Base-by-base conservation (phyloP, 257 asterid species). In the Vinca minor region DNA sequence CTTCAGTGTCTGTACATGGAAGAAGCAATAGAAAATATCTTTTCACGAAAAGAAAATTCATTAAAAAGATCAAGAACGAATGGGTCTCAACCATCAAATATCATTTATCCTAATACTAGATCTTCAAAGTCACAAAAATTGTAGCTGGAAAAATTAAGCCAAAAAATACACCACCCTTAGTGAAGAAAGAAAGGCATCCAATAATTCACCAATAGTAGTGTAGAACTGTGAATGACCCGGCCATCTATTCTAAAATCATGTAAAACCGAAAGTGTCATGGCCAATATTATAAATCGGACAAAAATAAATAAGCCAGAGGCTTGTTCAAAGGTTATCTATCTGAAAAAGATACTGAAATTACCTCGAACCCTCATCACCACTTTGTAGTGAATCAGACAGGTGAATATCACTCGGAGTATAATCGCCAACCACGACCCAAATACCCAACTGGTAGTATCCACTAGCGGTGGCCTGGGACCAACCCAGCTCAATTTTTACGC, bases 381-480 rank as follows among this genome's bases (percentile, higher is more conserved):
- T 77, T 60, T 78, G 92, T 58, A 73, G 73, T 61, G 72, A 74
- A 73, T 84, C 86, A 25, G 83, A 74, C 76, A 69, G 83, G 62
- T 82, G 84, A 79, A 87, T 82, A 78, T 85, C 93, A 62, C 72
- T 76, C 66, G 77, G 82, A 64, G 80, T 73, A 76, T 69, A 74
- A 71, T 84, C 88, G 54, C 96, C 95, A 65, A 90, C 78, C 68
- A 86, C 81, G 69, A 91, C 96, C 84, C 88, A 72, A 68, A 86
- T 75, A 26, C 98, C 98, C 81, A 91, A 73, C 72, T 91, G 98
- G 73, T 91, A 91, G 66, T 88, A 91, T 63, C 96, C 98, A 69
- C 88, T 88, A 59, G 95, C 83, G 26, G 96, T 91, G 64, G 85
- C 95, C 67, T 88, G 98, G 85, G 86, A 86, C 98, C 98, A 91